A percentile compares a stretch with the other conserved stretches of the same genome.
phyloP scores from a whole-genome alignment of 2,329 filamentous ascomycete species.

The Fusarium duplospermum region DNA sequence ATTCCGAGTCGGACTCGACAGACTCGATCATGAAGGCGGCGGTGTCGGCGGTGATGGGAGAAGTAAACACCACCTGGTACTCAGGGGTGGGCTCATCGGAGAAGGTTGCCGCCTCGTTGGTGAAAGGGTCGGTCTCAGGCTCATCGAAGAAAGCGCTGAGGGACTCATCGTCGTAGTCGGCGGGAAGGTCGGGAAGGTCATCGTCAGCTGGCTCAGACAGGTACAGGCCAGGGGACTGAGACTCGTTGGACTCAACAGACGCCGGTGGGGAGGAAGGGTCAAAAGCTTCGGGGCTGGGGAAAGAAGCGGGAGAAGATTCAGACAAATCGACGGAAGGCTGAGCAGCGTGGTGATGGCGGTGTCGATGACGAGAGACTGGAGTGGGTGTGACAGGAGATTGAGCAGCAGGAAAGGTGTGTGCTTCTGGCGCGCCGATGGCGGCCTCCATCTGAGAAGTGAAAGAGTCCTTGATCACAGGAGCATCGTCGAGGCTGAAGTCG shows the following conservation, averaged over 20 bases:
- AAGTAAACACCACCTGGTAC: not conserved
- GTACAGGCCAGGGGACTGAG: not conserved
- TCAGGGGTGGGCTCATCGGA: not conserved
- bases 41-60: not conserved
- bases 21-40: not conserved
- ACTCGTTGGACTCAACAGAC: not conserved
- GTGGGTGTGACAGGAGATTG: not conserved
- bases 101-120: not conserved
- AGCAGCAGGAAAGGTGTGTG: not conserved
- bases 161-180: not conserved
- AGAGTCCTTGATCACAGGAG: not conserved
- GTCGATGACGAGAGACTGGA: not conserved
- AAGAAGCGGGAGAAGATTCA: not conserved
- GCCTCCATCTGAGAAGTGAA: not conserved
- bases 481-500: constrained; percentile 47
- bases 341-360: not conserved
- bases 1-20: not conserved
- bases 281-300: not conserved
- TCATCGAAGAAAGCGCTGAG: not conserved
- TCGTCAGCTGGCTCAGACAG: not conserved
- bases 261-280: not conserved
- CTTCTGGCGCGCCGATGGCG: not conserved
- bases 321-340: not conserved
- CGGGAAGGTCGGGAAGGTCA: not conserved
- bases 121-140: not conserved